A percentile compares a stretch with the other conserved stretches of the same genome.
Evolutionary conservation across 495 filamentous ascomycete species (phyloP).

Genomic region (Aspergillus hancockii): DNA sequence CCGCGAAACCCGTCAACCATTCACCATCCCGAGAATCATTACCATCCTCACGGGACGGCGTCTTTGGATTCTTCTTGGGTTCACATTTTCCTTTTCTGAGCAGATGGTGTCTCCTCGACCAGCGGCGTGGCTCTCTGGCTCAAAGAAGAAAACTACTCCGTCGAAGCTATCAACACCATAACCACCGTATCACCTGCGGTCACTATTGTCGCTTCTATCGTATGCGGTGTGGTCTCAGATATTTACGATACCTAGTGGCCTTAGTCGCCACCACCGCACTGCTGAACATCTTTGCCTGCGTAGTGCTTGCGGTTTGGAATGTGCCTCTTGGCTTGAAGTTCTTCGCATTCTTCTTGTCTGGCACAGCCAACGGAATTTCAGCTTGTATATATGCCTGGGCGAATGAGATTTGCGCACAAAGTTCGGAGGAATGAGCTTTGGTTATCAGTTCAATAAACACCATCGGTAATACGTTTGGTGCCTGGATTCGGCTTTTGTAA

Average conservation of each 20-base stretch:
- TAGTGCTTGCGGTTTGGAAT: constrained; percentile 49
- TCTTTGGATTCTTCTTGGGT: constrained; percentile 30
- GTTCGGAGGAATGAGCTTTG: constrained; percentile 57
- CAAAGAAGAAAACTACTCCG: constrained; percentile 41
- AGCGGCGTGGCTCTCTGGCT: constrained; percentile 41
- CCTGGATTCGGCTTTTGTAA: constrained; percentile 31
- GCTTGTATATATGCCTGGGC: constrained; percentile 44
- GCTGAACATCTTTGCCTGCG: constrained; percentile 35
- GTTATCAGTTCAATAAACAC: constrained; percentile 57
- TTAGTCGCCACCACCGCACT: constrained; percentile 42
- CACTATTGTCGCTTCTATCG: constrained; percentile 41
- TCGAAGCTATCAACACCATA: constrained; percentile 43
- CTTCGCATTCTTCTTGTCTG: constrained; percentile 44
- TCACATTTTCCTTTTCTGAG: constrained; percentile 39
- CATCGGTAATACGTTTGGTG: constrained; percentile 47
- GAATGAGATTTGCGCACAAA: constrained; percentile 55
- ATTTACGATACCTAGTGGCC: constrained; percentile 37
- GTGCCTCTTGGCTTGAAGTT: constrained; percentile 47
- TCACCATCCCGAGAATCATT: constrained; percentile 19
- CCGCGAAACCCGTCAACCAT: constrained; percentile 30
- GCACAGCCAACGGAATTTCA: constrained; percentile 29
- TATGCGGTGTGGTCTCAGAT: constrained; percentile 46
- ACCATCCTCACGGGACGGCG: constrained; percentile 28
- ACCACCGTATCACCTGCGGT: constrained; percentile 41
- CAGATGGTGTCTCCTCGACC: constrained; percentile 26